Base-by-base conservation (phyloP, 345 rosid genomes). In the Excoecaria agallocha region DNA sequence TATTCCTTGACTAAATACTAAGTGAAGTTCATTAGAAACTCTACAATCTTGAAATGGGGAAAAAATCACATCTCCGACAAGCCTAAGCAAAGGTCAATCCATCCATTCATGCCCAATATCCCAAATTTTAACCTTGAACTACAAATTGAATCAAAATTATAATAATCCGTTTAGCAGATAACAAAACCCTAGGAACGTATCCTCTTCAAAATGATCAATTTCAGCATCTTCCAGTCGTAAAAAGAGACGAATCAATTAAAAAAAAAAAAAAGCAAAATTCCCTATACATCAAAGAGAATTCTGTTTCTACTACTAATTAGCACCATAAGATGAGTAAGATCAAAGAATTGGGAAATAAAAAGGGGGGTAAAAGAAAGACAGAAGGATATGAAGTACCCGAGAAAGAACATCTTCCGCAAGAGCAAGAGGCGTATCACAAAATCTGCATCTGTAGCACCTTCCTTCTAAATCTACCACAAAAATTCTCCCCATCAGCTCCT, bases 371-470 rank as follows among this genome's bases (percentile, higher is more conserved):
- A 13, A 24, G 4, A 41, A 38, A 64, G 30, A 59, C 48, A 41
- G 45, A 41, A 10, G 38, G 11, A 50, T 6, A 24, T 11, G 4
- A 24, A 16, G 57, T 75, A 81, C 88, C 82, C 80, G 70, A 19
- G 83, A 83, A 63, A 83, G 71, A 39, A 85, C 71, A 70, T 77
- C 82, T 24, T 77, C 85, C 8, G 68, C 78, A 43, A 81, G 85
- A 61, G 88, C 88, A 56, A 85, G 82, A 73, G 79, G 83, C 50
- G 72, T 73, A 58, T 79, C 72, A 56, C 86, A 85, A 68, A 69
- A 77, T 68, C 81, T 61, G 88, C 86, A 85, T 5, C 81, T 70
- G 74, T 79, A 81, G 35, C 75, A 71, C 24, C 79, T 65, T 37
- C 76, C 75, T 5, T 70, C 82, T 41, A 81, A 71, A 69, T 81